Evolutionary conservation across 1,139 yeast species (phyloP).

Genomic region (Debaryomycetaceae sp.): DNA sequence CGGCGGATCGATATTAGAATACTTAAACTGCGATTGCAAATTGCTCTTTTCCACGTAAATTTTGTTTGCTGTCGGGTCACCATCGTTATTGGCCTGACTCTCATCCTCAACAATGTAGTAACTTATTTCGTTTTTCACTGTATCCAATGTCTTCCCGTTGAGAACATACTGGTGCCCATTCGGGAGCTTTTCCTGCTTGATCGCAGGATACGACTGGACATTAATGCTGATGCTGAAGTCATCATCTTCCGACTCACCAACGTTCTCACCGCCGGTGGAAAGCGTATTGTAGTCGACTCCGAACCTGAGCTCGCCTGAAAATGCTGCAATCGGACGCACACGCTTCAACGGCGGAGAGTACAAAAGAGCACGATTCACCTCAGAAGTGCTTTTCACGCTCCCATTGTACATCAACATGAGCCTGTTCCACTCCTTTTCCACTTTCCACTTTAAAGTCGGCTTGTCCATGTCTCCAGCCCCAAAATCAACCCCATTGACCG

Average conservation of each 20-base stretch:
- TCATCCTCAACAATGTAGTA: slow-evolving; percentile 20
- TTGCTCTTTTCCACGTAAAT: slow-evolving; percentile 18
- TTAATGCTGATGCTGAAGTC: slow-evolving; percentile 26
- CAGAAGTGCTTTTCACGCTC: slow-evolving; percentile 12
- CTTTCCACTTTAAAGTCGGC: slow-evolving; percentile 6
- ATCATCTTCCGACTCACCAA: slow-evolving; percentile 5
- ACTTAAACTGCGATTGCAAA: slow-evolving; percentile 56
- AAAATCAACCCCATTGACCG: slow-evolving; percentile 31
- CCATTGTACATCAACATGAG: slow-evolving; percentile 14
- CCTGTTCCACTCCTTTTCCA: slow-evolving; percentile 14
- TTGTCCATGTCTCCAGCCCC: slow-evolving; percentile 9
- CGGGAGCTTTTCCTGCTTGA: slow-evolving; percentile 40
- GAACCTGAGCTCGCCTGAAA: slow-evolving; percentile 36
- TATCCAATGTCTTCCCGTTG: slow-evolving; percentile 9
- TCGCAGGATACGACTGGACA: slow-evolving; percentile 68
- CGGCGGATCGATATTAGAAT: slow-evolving; percentile 50
- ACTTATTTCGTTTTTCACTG: slow-evolving; percentile 19
- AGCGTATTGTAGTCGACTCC: slow-evolving; percentile 25
- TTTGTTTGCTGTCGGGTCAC: slow-evolving; percentile 18
- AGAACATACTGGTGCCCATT: slow-evolving; percentile 31
- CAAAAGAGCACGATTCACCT: slow-evolving; percentile 12
- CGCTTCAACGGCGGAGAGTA: slow-evolving; percentile 27
- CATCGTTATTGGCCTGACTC: slow-evolving; percentile 19
- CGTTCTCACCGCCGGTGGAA: slow-evolving; percentile 11
- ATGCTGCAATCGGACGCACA: slow-evolving; percentile 35